Evolutionary conservation across 192 early-diverging fungal genomes (phyloP).

Genomic region (Bifiguratus adelaidae): DNA sequence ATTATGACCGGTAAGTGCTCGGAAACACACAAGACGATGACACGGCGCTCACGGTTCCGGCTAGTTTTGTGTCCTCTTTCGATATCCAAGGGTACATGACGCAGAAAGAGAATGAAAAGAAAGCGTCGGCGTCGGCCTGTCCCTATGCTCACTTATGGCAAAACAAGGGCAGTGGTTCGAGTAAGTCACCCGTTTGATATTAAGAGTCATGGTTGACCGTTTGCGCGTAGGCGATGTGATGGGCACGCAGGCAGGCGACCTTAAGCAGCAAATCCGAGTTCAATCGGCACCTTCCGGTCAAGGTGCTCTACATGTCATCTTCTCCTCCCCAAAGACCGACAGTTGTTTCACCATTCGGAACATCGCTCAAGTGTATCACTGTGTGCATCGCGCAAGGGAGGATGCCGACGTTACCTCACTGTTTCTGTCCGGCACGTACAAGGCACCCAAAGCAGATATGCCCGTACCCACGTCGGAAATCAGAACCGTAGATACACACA

Average conservation of each 20-base stretch:
- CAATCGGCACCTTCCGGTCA: constrained; percentile 10
- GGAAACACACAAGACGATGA: background rate
- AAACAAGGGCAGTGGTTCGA: constrained; percentile 31
- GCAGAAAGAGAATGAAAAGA: constrained; percentile 30
- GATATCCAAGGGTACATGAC: constrained; percentile 26
- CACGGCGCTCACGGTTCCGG: background rate
- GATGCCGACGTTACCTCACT: constrained; percentile 4
- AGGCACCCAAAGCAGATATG: background rate
- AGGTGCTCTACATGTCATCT: constrained; percentile 17
- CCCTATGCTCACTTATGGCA: constrained; percentile 46
- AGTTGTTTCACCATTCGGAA: constrained; percentile 17
- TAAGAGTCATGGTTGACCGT: no score
- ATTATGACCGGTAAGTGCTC: constrained; percentile 26
- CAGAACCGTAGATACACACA: no score
- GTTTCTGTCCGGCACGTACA: background rate
- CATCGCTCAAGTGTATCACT: background rate
- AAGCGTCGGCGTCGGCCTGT: constrained; percentile 25
- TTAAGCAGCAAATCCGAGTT: no score
- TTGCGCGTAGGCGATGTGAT: no score
- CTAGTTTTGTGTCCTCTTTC: constrained; percentile 27
- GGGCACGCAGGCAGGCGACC: no score
- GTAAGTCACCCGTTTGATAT: no score
- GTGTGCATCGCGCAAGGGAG: background rate
- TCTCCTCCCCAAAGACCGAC: constrained; percentile 27
- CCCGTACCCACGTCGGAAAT: no score